Evolutionary conservation across 352 stramenopile species (phyloP).

Genomic region (Phytophthora syringae): DNA sequence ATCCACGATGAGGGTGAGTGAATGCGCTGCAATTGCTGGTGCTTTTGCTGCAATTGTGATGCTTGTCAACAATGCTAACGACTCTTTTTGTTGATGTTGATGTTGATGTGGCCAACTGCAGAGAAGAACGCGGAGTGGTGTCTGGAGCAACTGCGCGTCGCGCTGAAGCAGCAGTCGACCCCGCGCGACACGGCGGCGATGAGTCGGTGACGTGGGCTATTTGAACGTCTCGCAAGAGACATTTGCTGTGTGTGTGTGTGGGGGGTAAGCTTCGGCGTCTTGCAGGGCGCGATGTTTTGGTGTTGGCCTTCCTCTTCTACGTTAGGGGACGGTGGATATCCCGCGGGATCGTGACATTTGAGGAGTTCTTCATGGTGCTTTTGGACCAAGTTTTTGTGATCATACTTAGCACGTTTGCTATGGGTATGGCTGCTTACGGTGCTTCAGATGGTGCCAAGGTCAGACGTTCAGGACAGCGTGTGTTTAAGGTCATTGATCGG

Average conservation of each 20-base stretch:
- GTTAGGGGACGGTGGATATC: conserved; percentile 63
- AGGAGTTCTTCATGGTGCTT: conserved; percentile 76
- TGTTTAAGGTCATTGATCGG: conserved; percentile 46
- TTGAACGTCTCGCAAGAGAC: conserved; percentile 40
- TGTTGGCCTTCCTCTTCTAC: conserved; percentile 80
- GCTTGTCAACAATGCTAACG: not conserved
- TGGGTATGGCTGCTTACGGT: conserved; percentile 43
- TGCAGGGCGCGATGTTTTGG: conserved; percentile 73
- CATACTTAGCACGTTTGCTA: conserved; percentile 56
- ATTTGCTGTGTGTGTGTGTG: conserved; percentile 59
- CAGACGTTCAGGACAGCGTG: conserved; percentile 38
- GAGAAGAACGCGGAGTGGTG: conserved; percentile 75
- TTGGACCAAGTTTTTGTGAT: too few species aligned
- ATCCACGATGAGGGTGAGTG: conserved; percentile 72
- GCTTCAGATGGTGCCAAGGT: conserved; percentile 39
- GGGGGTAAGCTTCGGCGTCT: conserved; percentile 78
- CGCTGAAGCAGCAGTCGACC: conserved; percentile 92
- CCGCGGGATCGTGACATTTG: conserved; percentile 63
- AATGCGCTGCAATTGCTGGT: conserved; percentile 4
- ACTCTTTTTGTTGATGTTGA: not conserved
- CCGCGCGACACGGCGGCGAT: conserved; percentile 90
- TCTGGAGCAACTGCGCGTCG: conserved; percentile 84
- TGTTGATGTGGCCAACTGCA: not conserved
- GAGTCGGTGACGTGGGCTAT: conserved; percentile 77
- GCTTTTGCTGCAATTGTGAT: not conserved